Base-by-base conservation (phyloP, 208 protist species). In the Phytomonas francai region DNA sequence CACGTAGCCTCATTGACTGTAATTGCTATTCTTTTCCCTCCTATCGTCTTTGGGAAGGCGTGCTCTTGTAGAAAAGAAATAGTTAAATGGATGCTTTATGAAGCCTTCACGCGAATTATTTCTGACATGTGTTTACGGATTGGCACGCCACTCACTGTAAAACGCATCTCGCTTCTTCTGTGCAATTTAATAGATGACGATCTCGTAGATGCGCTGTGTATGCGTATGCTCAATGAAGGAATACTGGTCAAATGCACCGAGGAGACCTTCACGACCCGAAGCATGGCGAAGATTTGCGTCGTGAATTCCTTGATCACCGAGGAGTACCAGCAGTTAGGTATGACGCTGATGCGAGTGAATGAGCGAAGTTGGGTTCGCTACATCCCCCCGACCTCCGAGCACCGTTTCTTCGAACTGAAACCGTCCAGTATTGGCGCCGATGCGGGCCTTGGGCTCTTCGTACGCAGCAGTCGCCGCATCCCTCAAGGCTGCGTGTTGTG, bases 311-410 rank as follows among this genome's bases (percentile, higher is more conserved):
- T 96, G 9, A 70, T 96, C 14, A 88, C 79, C 32, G 57, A 64
- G 3, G 87, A 93, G 72, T 96, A 96, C 49, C 88, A 92, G 62
- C 67, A 72, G 30, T 76, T 96, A 32, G 90, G 90, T 16, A 92
- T 96, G 85, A 85, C 74, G 32, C 66, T 93, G 2, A 56, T 92
- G 29, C 63, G 69, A 31, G 72, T 82, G 8, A 77, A 82, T 11
- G 71, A 77, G 29, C 61, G 49, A 27, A 70, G 63, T 32, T 34
- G 75, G 28, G 79, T 91, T 63, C 84, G 82, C 3, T 88, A 89
- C 79, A 92, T 96, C 56, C 86, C 84, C 0, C 54, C 73, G 0
- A 65, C 64, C 28, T 74, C 76, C 0, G 87, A 96, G 74, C 88
- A 93, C 71, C 87, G 86, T 57, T 96, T 96, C 61, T 81, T 96